These are phyloP conservation scores for Rutstroemia sp. DNA, from an alignment of 2,329 filamentous ascomycete genomes.

Conservation along the genomic window DNA sequence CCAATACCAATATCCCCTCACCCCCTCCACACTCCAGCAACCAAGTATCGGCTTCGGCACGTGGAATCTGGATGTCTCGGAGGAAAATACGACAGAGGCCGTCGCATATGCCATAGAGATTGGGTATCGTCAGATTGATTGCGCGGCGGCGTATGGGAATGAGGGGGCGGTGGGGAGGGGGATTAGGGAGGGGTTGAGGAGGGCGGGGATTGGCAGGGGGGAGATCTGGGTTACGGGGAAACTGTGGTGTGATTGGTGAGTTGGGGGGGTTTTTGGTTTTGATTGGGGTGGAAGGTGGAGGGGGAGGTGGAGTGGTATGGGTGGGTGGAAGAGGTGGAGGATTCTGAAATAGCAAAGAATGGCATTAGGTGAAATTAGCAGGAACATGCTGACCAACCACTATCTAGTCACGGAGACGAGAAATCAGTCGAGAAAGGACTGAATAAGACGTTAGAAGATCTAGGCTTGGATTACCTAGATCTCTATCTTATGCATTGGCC, in stretches of 20 bases:
- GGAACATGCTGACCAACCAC: no score
- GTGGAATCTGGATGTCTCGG: slow-evolving; percentile 3
- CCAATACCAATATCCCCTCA: not conserved
- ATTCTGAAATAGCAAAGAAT: no score
- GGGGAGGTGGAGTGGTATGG: no score
- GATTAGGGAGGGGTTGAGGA: slow-evolving; percentile 13
- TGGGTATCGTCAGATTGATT: slow-evolving; percentile 22
- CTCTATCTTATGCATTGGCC: slow-evolving; percentile 69
- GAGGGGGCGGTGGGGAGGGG: slow-evolving; percentile 17
- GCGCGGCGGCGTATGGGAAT: slow-evolving; percentile 16
- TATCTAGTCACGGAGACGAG: slow-evolving; percentile 1
- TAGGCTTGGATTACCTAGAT: slow-evolving; percentile 58
- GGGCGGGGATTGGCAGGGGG: slow-evolving; percentile 10
- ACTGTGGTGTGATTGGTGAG: slow-evolving; percentile 18
- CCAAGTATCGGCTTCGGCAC: slow-evolving; percentile 10
- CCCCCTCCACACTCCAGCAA: not conserved
- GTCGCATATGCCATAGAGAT: slow-evolving; percentile 15
- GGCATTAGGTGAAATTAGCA: no score
- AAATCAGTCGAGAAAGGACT: slow-evolving; percentile 32
- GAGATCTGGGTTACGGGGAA: slow-evolving; percentile 23
- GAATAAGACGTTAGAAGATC: slow-evolving; percentile 47
- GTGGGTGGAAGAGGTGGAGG: no score
- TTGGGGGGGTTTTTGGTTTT: not conserved
- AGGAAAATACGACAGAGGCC: slow-evolving; percentile 4
- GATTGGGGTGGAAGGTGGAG: not conserved